These are phyloP conservation scores for Salvia hispanica DNA, from an alignment of 257 asterid genomes.

Conservation along the genomic window DNA sequence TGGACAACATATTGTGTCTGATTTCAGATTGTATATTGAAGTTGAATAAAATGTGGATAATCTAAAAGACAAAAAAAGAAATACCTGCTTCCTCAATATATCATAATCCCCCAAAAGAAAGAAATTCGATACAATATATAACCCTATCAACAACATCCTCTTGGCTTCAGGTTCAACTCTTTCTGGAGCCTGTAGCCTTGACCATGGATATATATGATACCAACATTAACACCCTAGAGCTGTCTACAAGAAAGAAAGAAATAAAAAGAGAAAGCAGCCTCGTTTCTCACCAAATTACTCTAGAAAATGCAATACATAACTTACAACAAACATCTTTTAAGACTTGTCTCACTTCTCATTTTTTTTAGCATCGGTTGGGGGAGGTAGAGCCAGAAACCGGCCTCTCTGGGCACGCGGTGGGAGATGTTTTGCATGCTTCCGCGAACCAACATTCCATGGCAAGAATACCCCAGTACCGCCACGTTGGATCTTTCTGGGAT, in stretches of 20 bases:
- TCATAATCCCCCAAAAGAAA: constrained; percentile 21
- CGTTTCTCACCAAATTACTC: constrained; percentile 41
- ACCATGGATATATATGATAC: constrained; percentile 25
- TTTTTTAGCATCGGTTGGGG: constrained; percentile 49
- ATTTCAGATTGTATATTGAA: no score
- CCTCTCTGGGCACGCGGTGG: constrained; percentile 92
- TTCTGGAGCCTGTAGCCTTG: constrained; percentile 49
- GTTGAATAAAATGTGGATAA: neutral
- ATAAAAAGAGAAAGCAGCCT: constrained; percentile 24
- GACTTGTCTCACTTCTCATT: constrained; percentile 25
- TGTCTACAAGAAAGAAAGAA: constrained; percentile 7
- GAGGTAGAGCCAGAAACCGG: constrained; percentile 61
- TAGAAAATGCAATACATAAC: constrained; percentile 20
- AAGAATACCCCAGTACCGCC: constrained; percentile 97
- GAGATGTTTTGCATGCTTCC: constrained; percentile 75
- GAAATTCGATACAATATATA: constrained; percentile 21
- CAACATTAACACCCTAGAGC: constrained; percentile 33
- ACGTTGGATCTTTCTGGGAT: constrained; percentile 55
- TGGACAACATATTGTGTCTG: no score
- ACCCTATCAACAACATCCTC: constrained; percentile 37
- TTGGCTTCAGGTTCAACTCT: constrained; percentile 45
- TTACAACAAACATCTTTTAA: constrained; percentile 36
- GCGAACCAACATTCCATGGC: constrained; percentile 70
- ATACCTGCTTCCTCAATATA: constrained; percentile 8
- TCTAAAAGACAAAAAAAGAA: neutral